phyloP scores from a whole-genome alignment of 371 early-diverging fungal genomes.

The Capniomyces stellatus region DNA sequence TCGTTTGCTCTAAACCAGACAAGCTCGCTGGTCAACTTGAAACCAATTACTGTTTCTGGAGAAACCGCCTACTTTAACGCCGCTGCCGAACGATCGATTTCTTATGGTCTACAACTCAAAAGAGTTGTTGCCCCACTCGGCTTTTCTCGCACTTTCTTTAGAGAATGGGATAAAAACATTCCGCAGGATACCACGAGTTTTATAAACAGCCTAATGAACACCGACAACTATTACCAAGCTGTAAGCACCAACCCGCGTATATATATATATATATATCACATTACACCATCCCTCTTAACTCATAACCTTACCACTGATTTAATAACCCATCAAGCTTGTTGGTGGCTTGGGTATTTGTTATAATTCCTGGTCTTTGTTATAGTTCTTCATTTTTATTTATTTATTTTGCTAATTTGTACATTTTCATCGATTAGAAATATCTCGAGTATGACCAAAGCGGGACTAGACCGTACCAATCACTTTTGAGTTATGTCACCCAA shows the following conservation, averaged over 20 bases:
- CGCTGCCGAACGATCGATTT: conserved; percentile 7
- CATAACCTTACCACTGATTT: too few relatives aligned
- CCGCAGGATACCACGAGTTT: conserved; percentile 9
- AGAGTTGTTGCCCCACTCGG: conserved; percentile 22
- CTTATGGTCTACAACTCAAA: conserved; percentile 10
- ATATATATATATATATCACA: too few relatives aligned
- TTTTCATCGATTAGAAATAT: too few relatives aligned
- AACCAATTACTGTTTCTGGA: conserved; percentile 10
- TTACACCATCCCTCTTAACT: too few relatives aligned
- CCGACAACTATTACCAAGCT: conserved; percentile 25
- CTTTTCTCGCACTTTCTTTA: conserved; percentile 14
- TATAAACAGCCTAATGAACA: conserved; percentile 17
- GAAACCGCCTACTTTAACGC: conserved; percentile 6
- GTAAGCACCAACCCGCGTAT: too few relatives aligned
- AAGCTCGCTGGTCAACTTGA: conserved; percentile 18
- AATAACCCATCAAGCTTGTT: too few relatives aligned
- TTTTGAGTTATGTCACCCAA: conserved; percentile 9
- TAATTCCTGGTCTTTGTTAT: too few relatives aligned
- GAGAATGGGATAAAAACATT: conserved; percentile 14
- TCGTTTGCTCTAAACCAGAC: conserved; percentile 24
- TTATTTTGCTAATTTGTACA: too few relatives aligned
- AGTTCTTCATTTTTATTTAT: too few relatives aligned
- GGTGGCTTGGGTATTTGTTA: too few relatives aligned
- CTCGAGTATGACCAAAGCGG: conserved; percentile 27
- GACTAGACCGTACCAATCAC: conserved; percentile 14